Evolutionary conservation across 2,329 filamentous ascomycete species (phyloP).

Genomic region (Cercospora nicotianae): DNA sequence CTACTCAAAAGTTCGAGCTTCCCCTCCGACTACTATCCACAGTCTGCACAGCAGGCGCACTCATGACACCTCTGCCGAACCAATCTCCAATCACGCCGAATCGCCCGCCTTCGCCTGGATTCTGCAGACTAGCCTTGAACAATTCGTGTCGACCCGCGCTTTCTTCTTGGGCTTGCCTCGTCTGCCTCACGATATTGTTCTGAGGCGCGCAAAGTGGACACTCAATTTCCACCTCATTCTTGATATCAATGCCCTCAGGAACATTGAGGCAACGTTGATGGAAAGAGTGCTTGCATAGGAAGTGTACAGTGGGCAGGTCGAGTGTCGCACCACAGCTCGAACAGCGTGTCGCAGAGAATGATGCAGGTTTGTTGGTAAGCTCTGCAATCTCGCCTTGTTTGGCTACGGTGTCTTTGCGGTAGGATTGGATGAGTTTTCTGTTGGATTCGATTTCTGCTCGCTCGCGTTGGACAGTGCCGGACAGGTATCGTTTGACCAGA

Average conservation of each 20-base stretch:
- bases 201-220: slow-evolving; percentile 82
- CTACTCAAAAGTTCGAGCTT: neutral
- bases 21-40: slow-evolving; percentile 2
- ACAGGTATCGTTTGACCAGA: slow-evolving; percentile 90
- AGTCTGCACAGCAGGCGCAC: slow-evolving; percentile 36
- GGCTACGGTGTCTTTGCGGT: slow-evolving; percentile 77
- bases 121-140: slow-evolving; percentile 76
- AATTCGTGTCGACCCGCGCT: slow-evolving; percentile 83
- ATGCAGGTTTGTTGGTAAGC: slow-evolving; percentile 73
- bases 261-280: slow-evolving; percentile 84
- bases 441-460: slow-evolving; percentile 81
- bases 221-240: slow-evolving; percentile 65
- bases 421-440: slow-evolving; percentile 75
- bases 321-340: slow-evolving; percentile 75
- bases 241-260: slow-evolving; percentile 41
- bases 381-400: slow-evolving; percentile 78
- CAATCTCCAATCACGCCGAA: slow-evolving; percentile 93
- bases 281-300: slow-evolving; percentile 95
- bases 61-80: slow-evolving; percentile 93
- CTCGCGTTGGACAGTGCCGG: slow-evolving; percentile 84
- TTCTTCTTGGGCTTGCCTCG: slow-evolving; percentile 82
- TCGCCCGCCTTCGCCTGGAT: slow-evolving; percentile 66
- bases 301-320: slow-evolving; percentile 89
- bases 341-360: slow-evolving; percentile 89
- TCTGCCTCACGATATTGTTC: slow-evolving; percentile 85